Conservation (phyloP, 2,329 filamentous ascomycete species). For the Hyphodiscus sp. region DNA sequence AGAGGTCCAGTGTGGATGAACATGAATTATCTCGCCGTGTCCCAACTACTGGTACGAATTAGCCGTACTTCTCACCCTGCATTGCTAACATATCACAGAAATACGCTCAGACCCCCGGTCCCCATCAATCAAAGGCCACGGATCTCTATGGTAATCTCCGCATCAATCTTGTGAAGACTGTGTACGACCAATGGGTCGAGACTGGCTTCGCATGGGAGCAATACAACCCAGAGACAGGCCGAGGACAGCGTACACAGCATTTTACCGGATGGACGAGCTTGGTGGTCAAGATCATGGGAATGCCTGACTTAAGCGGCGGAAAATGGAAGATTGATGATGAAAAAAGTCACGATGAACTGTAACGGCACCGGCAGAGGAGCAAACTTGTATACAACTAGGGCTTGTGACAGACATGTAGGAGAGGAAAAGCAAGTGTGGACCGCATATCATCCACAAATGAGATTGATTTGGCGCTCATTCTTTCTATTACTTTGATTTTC, state of each 20-base stretch:
- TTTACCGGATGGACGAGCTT: constrained; percentile 99
- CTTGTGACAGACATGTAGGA: background rate
- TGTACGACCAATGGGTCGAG: constrained; percentile 79
- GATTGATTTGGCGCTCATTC: background rate
- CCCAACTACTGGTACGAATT: constrained; percentile 67
- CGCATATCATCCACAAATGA: background rate
- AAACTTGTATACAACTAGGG: constrained; percentile 1
- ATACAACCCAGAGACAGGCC: constrained; percentile 88
- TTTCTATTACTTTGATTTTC: background rate
- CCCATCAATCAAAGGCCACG: constrained; percentile 61
- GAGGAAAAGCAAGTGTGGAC: background rate
- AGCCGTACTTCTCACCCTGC: background rate
- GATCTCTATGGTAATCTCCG: constrained; percentile 71
- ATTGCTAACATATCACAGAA: constrained; percentile 44
- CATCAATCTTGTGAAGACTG: constrained; percentile 79
- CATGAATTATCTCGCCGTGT: constrained; percentile 84
- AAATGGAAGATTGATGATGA: constrained; percentile 10
- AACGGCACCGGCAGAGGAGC: background rate
- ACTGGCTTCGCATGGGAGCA: constrained; percentile 99
- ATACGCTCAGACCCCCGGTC: constrained; percentile 52
- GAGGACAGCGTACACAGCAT: constrained; percentile 92
- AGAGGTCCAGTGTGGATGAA: constrained; percentile 91
- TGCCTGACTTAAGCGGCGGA: constrained; percentile 56
- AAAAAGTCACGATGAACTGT: constrained; percentile 22
- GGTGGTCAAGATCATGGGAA: constrained; percentile 94